These are phyloP conservation scores for Hyaloscypha bicolor DNA, from an alignment of 495 filamentous ascomycete genomes.

Conservation along the genomic window DNA sequence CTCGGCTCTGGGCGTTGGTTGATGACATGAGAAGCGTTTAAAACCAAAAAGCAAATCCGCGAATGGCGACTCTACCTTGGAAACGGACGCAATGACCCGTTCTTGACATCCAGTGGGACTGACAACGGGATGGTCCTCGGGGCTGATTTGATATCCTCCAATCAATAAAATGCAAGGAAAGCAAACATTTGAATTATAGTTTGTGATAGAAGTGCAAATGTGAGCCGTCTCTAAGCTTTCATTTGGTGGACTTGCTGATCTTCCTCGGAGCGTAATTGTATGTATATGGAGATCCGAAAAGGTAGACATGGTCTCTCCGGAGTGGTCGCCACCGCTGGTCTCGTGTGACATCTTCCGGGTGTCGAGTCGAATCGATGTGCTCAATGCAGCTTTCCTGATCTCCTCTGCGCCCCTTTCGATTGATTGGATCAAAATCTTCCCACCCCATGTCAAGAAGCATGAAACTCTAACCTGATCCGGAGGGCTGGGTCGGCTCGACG, in stretches of 20 bases:
- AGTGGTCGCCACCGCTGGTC: background rate
- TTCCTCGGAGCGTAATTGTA: background rate
- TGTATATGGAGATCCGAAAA: background rate
- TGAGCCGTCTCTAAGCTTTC: background rate
- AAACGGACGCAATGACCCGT: slow-evolving; percentile 8
- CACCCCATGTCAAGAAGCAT: background rate
- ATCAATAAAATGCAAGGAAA: background rate
- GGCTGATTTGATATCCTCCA: background rate
- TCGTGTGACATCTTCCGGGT: background rate
- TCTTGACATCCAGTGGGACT: background rate
- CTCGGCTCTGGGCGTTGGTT: background rate
- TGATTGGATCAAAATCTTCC: background rate
- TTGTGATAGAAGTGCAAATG: background rate
- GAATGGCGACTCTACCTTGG: background rate
- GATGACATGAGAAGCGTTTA: background rate
- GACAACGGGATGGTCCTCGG: background rate
- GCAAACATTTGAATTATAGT: background rate
- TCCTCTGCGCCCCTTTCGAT: background rate
- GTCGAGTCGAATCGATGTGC: too few relatives aligned
- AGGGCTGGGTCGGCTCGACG: background rate
- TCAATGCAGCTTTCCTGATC: background rate
- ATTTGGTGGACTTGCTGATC: background rate
- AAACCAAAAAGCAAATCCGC: background rate
- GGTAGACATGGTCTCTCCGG: background rate
- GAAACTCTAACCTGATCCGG: background rate